Percentiles rank a stretch among this genome's conserved stretches.
phyloP scores from a whole-genome alignment of 352 stramenopile genomes.

The Phytophthora niederhauseri region DNA sequence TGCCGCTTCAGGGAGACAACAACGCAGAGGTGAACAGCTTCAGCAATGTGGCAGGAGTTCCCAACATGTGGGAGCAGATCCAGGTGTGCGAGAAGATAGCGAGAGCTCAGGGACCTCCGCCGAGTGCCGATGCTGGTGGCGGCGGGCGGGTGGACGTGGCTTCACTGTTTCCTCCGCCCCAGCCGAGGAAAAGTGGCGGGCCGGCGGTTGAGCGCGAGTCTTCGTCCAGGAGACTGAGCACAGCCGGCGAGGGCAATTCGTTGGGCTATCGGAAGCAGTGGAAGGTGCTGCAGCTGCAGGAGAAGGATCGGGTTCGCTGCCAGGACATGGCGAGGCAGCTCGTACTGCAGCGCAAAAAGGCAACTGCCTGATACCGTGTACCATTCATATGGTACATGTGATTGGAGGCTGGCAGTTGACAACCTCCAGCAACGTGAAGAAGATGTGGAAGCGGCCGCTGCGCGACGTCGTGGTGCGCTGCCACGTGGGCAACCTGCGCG shows the following conservation, averaged over 20 bases:
- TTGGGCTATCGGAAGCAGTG: slow-evolving; percentile 46
- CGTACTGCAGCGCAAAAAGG: slow-evolving; percentile 57
- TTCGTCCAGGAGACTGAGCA: slow-evolving; percentile 17
- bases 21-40: slow-evolving; percentile 20
- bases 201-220: slow-evolving; percentile 12
- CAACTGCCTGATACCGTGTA: slow-evolving; percentile 36
- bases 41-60: slow-evolving; percentile 30
- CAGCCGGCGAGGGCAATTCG: slow-evolving; percentile 17
- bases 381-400: neutral
- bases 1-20: slow-evolving; percentile 19
- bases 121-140: slow-evolving; percentile 10
- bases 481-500: slow-evolving; percentile 82
- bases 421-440: neutral
- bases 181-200: slow-evolving; percentile 17
- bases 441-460: slow-evolving; percentile 58
- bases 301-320: slow-evolving; percentile 63
- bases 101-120: slow-evolving; percentile 20
- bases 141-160: slow-evolving; percentile 25
- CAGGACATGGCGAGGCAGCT: slow-evolving; percentile 54
- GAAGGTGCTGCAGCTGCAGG: slow-evolving; percentile 64
- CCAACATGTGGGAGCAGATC: slow-evolving; percentile 52
- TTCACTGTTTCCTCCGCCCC: slow-evolving; percentile 29
- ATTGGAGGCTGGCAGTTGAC: slow-evolving; percentile 11
- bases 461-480: slow-evolving; percentile 75
- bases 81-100: slow-evolving; percentile 26